Base-by-base conservation (phyloP, 345 rosid species). In the Aurinia saxatilis region DNA sequence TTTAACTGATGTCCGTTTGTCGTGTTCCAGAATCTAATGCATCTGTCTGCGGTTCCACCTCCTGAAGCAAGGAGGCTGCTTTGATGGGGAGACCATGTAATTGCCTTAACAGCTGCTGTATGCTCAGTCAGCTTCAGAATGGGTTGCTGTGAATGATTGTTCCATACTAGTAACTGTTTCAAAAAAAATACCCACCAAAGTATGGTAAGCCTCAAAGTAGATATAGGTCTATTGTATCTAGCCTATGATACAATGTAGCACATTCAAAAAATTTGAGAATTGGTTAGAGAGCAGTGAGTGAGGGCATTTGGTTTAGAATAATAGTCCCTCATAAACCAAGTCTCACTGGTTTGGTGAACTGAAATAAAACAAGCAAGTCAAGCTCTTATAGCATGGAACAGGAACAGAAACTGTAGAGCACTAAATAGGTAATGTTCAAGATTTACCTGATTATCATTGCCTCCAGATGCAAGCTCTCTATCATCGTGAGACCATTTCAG, bases 41-140 rank as follows among this genome's bases (percentile, higher is more conserved):
- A 90, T 48, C 99, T 73, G 63, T 93, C 99, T 8, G 97, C 97
- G 1, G 99, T 93, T 72, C 99, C 99, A 31, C 99, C 99, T 55
- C 95, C 97, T 2, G 99, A 93, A 67, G 92, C 97, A 60, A 93
- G 99, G 57, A 93, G 90, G 53, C 82, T 67, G 31, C 79, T 93
- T 81, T 90, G 97, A 68, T 93, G 99, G 45, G 97, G 99, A 34
- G 99, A 90, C 99, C 99, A 93, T 55, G 97, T 77, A 37, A 93
- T 87, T 50, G 97, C 99, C 76, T 93, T 93, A 7, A 90, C 96
- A 8, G 99, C 99, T 51, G 97, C 99, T n/a, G 99, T 87, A 49
- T 93, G 99, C 66, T 93, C 97, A 0, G 91, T 90, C 67, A 93
- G 63, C 70, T 72, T 93, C 68, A 80, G 64, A 42, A 68, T 50